These are phyloP conservation scores for Fusarium sp. DNA, from an alignment of 2,329 filamentous ascomycete species.

Conservation along the genomic window DNA sequence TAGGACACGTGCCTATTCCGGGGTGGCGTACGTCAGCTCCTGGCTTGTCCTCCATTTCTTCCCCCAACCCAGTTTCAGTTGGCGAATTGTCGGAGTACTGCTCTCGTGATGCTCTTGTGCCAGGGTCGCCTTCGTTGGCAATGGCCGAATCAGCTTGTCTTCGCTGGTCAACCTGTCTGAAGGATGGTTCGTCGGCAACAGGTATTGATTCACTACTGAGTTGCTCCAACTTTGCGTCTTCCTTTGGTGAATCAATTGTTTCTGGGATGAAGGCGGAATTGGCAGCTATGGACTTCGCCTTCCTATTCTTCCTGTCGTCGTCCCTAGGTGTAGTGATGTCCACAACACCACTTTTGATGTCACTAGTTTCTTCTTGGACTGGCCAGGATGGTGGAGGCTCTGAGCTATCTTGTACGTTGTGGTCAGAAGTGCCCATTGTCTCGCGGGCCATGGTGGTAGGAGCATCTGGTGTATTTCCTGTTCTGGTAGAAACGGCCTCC, in stretches of 20 bases:
- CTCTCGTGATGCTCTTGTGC: not conserved
- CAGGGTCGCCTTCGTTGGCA: not conserved
- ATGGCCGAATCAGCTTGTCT: not conserved
- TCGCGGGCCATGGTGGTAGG: not conserved
- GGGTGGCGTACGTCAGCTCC: conserved; percentile 2
- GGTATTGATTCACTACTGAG: not conserved
- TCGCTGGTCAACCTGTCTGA: not conserved
- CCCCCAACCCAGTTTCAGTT: not conserved
- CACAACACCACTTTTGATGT: not conserved
- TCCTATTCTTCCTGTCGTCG: conserved; percentile 34
- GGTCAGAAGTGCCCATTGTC: not conserved
- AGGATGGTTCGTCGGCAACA: not conserved
- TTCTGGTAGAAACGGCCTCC: not conserved
- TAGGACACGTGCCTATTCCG: not conserved
- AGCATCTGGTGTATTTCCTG: not conserved
- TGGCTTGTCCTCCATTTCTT: not conserved
- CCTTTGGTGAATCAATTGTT: not conserved
- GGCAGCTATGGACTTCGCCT: conserved; percentile 4
- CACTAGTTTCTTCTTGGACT: not conserved
- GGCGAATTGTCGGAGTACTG: not conserved
- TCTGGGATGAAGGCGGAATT: not conserved
- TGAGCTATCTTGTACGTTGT: not conserved
- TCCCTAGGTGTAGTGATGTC: conserved; percentile 16
- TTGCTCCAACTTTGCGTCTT: not conserved
- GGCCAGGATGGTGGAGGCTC: not conserved